phyloP scores from a whole-genome alignment of 2,329 filamentous ascomycete genomes.

The Cryphonectria radicalis region DNA sequence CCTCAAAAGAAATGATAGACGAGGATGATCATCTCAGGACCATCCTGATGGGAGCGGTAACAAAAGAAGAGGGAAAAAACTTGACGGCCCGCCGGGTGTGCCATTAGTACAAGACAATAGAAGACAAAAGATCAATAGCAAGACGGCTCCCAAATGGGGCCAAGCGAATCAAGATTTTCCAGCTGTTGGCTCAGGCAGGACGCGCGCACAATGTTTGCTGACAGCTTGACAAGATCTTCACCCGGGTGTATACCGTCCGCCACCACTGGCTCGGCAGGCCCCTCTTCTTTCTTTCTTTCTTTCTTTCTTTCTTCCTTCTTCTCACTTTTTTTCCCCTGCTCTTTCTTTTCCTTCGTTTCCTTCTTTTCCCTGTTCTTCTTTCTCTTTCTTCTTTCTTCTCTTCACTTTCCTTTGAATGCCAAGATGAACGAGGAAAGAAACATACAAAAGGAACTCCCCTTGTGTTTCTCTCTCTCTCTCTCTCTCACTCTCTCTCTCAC shows the following conservation, averaged over 20 bases:
- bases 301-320: not conserved
- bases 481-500: too few species aligned
- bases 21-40: not conserved
- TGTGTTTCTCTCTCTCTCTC: not conserved
- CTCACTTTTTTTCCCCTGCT: not conserved
- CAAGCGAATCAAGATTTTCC: conserved; percentile 14
- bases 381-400: not conserved
- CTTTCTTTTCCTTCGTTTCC: not conserved
- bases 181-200: not conserved
- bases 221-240: conserved; percentile 13
- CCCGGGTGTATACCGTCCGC: too few species aligned
- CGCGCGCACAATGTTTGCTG: not conserved
- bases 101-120: conserved; percentile 1
- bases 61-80: too few species aligned
- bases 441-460: not conserved
- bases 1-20: not conserved
- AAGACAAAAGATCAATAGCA: not conserved
- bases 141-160: not conserved
- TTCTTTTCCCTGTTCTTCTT: not conserved
- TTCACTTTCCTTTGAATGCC: not conserved
- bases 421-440: not conserved
- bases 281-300: not conserved
- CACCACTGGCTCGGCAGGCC: not conserved
- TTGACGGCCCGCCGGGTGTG: not conserved
- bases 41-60: not conserved